Base-by-base conservation (phyloP, 2,329 filamentous ascomycete genomes). In the Berkeleyomyces rouxiae region DNA sequence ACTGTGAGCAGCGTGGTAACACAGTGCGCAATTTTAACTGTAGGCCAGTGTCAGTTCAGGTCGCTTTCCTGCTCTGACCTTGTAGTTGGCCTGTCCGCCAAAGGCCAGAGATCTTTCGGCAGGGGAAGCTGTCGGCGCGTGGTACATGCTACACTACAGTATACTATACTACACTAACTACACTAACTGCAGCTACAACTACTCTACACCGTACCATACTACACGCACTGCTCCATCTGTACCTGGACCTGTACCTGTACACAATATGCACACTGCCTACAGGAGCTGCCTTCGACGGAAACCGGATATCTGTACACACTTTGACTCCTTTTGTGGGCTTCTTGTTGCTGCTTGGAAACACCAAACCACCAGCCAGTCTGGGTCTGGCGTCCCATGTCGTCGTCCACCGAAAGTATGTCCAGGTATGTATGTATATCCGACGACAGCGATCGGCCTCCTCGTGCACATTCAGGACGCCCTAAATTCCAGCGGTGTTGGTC, bases 1-100 rank as follows among this genome's bases (percentile, higher is more conserved):
- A 61, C 59, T 61, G 59, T 61, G 36, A n/a, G 39, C 59, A 16
- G 44, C 33, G 31, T 31, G 6, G 39, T 5, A 23, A 36, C 44
- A 61, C 59, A 61, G 59, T 61, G 23, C 9, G 51, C n/a, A 55
- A 39, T 55, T 37, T 55, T 55, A 39, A 55, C 33, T n/a, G 33
- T 4, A 55, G n/a, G 46, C n/a, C 51, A 37, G 37, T 7, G 42
- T 58, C n/a, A 11, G 23, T 23, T 16, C 47, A 51, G n/a, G 10
- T 23, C 4, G 16, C 31, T 16, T 13, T 55, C 23, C 51, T 55
- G 6, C 51, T 55, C 7, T 37, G 51, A 23, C 46, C 13, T 49
- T n/a, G 46, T 49, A 23, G 7, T 49, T 3, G 7, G 31, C n/a
- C 31, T 49, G n/a, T 23, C 46, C 7, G 7, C 46, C 31, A 16